A percentile compares a stretch with the other conserved stretches of the same genome.
These are phyloP conservation scores for Solanum pimpinellifolium DNA, from an alignment of 257 asterid species.

Conservation along the genomic window DNA sequence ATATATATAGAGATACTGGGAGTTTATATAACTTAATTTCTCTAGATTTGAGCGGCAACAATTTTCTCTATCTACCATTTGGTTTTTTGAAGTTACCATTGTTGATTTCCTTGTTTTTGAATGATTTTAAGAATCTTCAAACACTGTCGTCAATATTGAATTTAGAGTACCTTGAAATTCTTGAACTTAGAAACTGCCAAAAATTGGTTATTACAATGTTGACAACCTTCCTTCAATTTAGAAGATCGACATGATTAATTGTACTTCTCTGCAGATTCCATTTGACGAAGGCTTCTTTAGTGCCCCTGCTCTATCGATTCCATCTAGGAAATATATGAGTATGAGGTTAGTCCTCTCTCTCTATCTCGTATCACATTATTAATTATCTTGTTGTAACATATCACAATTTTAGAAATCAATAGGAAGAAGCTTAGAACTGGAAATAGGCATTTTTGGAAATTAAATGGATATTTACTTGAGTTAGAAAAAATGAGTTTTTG, in stretches of 20 bases:
- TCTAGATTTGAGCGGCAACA: too few species aligned
- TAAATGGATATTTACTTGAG: too few species aligned
- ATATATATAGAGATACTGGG: too few species aligned
- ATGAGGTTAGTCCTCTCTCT: not conserved
- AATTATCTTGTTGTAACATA: not conserved
- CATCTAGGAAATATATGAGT: not conserved
- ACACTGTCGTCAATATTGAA: not conserved
- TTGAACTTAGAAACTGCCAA: not conserved
- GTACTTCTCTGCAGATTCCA: not conserved
- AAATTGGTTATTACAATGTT: not conserved
- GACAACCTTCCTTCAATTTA: not conserved
- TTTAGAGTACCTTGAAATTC: not conserved
- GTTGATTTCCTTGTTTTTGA: not conserved
- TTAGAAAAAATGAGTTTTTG: too few species aligned
- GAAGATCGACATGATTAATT: not conserved
- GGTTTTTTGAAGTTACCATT: not conserved
- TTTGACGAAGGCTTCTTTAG: not conserved
- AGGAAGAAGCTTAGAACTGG: too few species aligned
- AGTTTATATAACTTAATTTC: too few species aligned
- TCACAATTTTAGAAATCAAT: too few species aligned
- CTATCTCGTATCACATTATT: not conserved
- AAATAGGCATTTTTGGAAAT: too few species aligned
- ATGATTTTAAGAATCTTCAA: not conserved
- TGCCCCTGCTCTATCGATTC: not conserved
- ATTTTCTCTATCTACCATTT: too few species aligned